Base-by-base conservation (phyloP, 2,329 filamentous ascomycete species). In the Diplocarpon rosae region DNA sequence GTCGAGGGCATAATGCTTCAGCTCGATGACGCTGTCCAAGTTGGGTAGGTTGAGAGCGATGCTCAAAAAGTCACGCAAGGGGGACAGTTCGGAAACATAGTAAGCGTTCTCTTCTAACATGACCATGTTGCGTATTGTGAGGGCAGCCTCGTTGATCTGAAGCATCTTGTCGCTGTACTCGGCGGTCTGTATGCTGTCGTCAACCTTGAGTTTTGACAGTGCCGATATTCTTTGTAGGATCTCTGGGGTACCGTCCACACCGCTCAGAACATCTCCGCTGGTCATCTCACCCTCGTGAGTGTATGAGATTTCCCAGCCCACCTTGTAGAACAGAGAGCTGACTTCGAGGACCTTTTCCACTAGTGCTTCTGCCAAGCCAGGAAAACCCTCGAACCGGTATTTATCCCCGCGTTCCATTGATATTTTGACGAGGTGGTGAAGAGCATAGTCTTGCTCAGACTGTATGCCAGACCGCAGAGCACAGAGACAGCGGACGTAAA, bases 61-160 rank as follows among this genome's bases (percentile, higher is more conserved):
- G 58, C 85, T 85, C 45, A 96, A 70, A 39, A 93, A 75, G 56
- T 95, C 89, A 59, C 83, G 82, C 32, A 93, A 69, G 1, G 87
- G 72, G 13, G 76, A 76, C 48, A 90, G 79, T 17, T 83, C 78
- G 5, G 86, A 76, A 56, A 94, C 74, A 61, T 88, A 92, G 17
- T 74, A 67, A 0, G 90, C 90, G 59, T 98, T 98, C 50, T 95
- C 88, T 16, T 81, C 77, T 15, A 95, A 70, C 64, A 93, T 85
- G n/a, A 89, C 82, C 88, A 98, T 95, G 62, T 98, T 98, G 41
- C 92, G 79, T 35, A 96, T 71, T 14, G 94, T 89, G 37, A 96
- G 69, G 15, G 83, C 80, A 2, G 92, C 88, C 63, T 96, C 89
- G 17, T 83, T 90, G 50, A 94, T 74, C 52, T 86, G 76, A 11